A percentile compares a stretch with the other conserved stretches of the same genome.
Conservation (phyloP, 495 filamentous ascomycete species). For the Aspergillus carlsbadensis region DNA sequence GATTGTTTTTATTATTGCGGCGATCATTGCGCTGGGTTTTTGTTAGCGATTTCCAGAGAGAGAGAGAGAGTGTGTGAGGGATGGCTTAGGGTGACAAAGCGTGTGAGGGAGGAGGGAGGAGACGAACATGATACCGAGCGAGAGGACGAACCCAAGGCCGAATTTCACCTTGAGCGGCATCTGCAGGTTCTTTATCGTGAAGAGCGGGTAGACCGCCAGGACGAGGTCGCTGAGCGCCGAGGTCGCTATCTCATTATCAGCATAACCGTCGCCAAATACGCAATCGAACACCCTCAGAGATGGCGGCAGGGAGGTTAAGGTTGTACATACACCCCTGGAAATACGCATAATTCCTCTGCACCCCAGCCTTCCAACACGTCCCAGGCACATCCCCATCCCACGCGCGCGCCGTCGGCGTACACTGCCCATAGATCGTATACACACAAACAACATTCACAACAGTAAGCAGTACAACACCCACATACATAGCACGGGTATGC, state of each 20-base stretch:
- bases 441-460: slow-evolving; percentile 6
- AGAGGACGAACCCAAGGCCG: slow-evolving; percentile 10
- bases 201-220: slow-evolving; percentile 12
- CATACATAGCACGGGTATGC: slow-evolving; percentile 4
- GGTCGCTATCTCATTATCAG: neutral
- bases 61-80: too few relatives aligned
- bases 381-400: slow-evolving; percentile 8
- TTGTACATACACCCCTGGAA: slow-evolving; percentile 15
- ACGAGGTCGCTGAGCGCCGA: slow-evolving; percentile 12
- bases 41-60: too few relatives aligned
- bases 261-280: neutral
- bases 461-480: slow-evolving; percentile 1
- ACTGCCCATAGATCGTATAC: slow-evolving; percentile 17
- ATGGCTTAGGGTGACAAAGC: too few relatives aligned
- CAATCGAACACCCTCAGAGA: too few relatives aligned
- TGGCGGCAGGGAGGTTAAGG: too few relatives aligned
- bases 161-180: slow-evolving; percentile 15
- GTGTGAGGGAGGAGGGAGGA: neutral
- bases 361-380: slow-evolving; percentile 1
- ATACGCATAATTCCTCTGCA: slow-evolving; percentile 15
- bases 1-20: slow-evolving; percentile 14
- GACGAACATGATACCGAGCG: slow-evolving; percentile 13
- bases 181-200: slow-evolving; percentile 10
- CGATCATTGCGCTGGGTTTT: slow-evolving; percentile 11
- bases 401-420: slow-evolving; percentile 1